Evolutionary conservation across 2,329 filamentous ascomycete species (phyloP).

Genomic region (Fusarium heterosporum): DNA sequence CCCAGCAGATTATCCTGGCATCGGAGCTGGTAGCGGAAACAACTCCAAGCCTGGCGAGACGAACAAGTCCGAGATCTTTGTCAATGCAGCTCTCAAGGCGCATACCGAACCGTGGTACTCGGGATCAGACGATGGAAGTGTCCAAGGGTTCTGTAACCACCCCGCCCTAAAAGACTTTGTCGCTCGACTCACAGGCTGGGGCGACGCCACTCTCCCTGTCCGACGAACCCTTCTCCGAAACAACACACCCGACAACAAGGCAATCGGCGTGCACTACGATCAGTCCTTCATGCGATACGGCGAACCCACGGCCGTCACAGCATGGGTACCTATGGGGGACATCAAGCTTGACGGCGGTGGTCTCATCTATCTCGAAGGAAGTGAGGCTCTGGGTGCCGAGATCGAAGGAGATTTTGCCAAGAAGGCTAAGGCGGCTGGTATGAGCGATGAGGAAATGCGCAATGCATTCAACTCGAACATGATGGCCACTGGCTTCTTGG

Average conservation of each 20-base stretch:
- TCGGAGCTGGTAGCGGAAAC: constrained; percentile 61
- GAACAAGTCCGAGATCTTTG: constrained; percentile 42
- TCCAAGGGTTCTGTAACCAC: constrained; percentile 61
- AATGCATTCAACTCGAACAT: constrained; percentile 70
- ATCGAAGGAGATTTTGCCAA: constrained; percentile 62
- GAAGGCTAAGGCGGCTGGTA: constrained; percentile 61
- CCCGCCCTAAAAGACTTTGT: constrained; percentile 62
- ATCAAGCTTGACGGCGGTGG: constrained; percentile 66
- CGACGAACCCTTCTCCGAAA: constrained; percentile 65
- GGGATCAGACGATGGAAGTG: constrained; percentile 1
- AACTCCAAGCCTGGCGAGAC: constrained; percentile 54
- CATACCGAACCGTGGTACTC: constrained; percentile 64
- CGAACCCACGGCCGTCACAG: constrained; percentile 66
- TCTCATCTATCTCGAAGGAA: constrained; percentile 67
- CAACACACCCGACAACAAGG: constrained; percentile 66
- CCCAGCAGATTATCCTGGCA: constrained; percentile 43
- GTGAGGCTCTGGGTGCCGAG: constrained; percentile 56
- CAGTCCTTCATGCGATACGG: constrained; percentile 69
- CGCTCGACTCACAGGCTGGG: constrained; percentile 65
- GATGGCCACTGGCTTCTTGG: constrained; percentile 66
- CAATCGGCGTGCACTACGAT: constrained; percentile 71
- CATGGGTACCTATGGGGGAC: constrained; percentile 69
- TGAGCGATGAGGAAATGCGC: constrained; percentile 64
- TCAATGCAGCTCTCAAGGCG: constrained; percentile 61
- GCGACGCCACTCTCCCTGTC: constrained; percentile 55